Evolutionary conservation across 345 rosid species (phyloP).

Genomic region (Abelmoschus esculentus): DNA sequence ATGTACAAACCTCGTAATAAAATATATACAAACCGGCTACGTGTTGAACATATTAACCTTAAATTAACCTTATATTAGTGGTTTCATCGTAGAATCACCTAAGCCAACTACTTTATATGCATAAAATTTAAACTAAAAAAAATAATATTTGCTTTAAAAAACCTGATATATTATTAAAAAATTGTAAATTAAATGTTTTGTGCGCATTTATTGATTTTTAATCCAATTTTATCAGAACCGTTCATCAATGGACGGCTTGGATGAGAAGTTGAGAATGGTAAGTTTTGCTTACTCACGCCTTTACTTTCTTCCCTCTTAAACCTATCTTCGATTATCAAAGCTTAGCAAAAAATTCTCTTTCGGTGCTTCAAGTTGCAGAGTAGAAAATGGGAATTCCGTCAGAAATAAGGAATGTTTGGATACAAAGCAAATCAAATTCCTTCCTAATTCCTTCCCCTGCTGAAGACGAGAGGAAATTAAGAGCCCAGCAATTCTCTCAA

Average conservation of each 20-base stretch:
- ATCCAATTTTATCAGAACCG: neutral
- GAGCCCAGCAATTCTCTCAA: conserved; percentile 24
- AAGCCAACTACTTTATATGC: no score
- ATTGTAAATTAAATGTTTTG: no score
- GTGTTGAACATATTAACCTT: no score
- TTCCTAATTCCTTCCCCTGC: conserved; percentile 32
- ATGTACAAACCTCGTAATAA: no score
- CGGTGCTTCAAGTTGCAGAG: neutral
- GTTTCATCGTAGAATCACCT: no score
- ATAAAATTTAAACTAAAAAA: no score
- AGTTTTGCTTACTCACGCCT: neutral
- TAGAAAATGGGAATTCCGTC: conserved; percentile 27
- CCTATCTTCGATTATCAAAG: neutral
- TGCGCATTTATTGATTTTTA: no score
- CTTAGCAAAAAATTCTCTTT: neutral
- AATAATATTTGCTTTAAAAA: no score
- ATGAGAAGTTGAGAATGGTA: neutral
- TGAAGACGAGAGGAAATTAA: conserved; percentile 23
- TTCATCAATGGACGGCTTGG: neutral
- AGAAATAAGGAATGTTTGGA: conserved; percentile 20
- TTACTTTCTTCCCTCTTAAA: neutral
- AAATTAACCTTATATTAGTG: no score
- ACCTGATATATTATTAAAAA: no score
- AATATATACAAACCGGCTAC: no score
- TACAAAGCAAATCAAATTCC: conserved; percentile 5